phyloP scores from a whole-genome alignment of 1,284 basidiomycete genomes.

The Rugosomyces carneus region DNA sequence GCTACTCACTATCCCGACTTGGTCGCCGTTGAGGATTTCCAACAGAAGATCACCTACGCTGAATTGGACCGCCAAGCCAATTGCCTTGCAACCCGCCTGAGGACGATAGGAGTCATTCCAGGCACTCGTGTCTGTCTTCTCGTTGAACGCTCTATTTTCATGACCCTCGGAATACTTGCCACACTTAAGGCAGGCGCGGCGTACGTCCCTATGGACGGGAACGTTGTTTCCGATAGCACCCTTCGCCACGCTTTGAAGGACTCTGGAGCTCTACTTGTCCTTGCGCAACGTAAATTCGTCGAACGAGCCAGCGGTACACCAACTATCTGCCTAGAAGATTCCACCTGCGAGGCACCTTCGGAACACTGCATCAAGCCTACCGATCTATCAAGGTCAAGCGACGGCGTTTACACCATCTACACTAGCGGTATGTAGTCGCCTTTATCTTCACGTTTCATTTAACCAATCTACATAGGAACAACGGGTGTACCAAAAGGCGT shows the following conservation, averaged over 20 bases:
- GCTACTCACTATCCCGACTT: slow-evolving; percentile 33
- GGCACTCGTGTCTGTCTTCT: slow-evolving; percentile 47
- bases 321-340: slow-evolving; percentile 38
- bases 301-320: slow-evolving; percentile 30
- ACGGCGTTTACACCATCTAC: slow-evolving; percentile 53
- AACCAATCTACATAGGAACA: slow-evolving; percentile 33
- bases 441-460: slow-evolving; percentile 1
- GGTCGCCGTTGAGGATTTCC: slow-evolving; percentile 46
- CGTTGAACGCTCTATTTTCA: slow-evolving; percentile 45
- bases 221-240: slow-evolving; percentile 48
- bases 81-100: slow-evolving; percentile 40
- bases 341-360: slow-evolving; percentile 22
- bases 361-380: slow-evolving; percentile 29
- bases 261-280: slow-evolving; percentile 36
- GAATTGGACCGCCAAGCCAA: slow-evolving; percentile 45
- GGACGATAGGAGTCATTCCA: slow-evolving; percentile 32
- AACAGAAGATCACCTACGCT: slow-evolving; percentile 40
- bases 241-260: slow-evolving; percentile 45
- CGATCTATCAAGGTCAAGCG: slow-evolving; percentile 32
- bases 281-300: slow-evolving; percentile 40
- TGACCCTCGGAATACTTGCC: slow-evolving; percentile 49
- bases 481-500: slow-evolving; percentile 58
- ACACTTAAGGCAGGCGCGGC: slow-evolving; percentile 50
- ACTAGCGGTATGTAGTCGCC: slow-evolving; percentile 41
- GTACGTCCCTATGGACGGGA: slow-evolving; percentile 53